These are phyloP conservation scores for Petunia axillaris DNA, from an alignment of 257 asterid species.

Conservation along the genomic window DNA sequence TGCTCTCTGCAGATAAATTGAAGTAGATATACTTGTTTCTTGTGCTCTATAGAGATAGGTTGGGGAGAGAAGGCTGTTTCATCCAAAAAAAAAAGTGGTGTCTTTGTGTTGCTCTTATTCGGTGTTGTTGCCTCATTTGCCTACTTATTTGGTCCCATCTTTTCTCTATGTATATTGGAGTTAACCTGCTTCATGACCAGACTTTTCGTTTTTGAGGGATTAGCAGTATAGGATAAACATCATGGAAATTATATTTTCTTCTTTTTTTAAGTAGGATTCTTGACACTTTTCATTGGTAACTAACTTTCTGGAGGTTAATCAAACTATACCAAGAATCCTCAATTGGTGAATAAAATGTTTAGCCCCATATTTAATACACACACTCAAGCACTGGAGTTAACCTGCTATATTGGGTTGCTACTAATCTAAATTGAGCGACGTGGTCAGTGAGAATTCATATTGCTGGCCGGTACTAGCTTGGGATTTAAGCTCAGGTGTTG, in stretches of 20 bases:
- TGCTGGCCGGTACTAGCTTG: background rate
- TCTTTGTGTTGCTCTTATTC: background rate
- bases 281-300: background rate
- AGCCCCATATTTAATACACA: background rate
- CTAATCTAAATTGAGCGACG: background rate
- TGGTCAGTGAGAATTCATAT: background rate
- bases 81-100: too few relatives aligned
- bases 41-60: background rate
- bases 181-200: background rate
- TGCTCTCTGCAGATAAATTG: background rate
- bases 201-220: background rate
- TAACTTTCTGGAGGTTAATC: background rate
- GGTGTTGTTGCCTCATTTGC: background rate
- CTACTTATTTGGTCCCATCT: background rate
- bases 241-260: background rate
- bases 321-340: background rate
- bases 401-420: background rate
- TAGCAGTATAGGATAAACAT: background rate
- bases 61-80: background rate
- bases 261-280: background rate
- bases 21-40: background rate
- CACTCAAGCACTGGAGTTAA: background rate
- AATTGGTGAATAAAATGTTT: background rate
- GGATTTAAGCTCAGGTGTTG: background rate
- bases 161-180: background rate